Conservation (phyloP, 305 asterid genomes). For the Striga hermonthica region DNA sequence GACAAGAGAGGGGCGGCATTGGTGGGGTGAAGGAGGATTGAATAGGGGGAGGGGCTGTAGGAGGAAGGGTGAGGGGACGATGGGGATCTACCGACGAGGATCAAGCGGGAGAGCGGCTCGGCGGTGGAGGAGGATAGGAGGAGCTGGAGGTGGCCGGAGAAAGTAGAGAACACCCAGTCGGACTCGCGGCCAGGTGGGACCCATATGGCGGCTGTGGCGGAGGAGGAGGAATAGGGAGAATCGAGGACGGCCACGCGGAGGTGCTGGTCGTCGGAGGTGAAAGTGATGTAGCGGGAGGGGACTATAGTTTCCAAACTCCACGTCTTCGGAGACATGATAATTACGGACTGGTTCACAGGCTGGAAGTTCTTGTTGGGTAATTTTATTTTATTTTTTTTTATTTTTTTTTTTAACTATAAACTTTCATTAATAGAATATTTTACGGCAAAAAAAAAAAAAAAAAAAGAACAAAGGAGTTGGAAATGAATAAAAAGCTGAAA, state of each 20-base stretch:
- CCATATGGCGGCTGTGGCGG: constrained; percentile 54
- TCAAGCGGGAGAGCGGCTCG: constrained; percentile 64
- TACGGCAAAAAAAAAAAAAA: no score
- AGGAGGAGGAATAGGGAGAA: constrained; percentile 40
- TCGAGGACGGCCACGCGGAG: constrained; percentile 62
- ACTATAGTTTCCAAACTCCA: no score
- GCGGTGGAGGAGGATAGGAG: constrained; percentile 50
- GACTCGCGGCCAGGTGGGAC: constrained; percentile 75
- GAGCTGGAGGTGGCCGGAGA: constrained; percentile 79
- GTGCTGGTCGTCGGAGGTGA: no score
- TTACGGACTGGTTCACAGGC: no score
- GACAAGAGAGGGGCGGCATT: constrained; percentile 48
- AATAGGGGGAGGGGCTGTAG: constrained; percentile 28
- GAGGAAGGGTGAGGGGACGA: constrained; percentile 34
- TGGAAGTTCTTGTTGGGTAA: no score
- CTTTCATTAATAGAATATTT: no score
- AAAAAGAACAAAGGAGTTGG: no score
- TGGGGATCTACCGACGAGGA: constrained; percentile 47
- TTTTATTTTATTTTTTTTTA: no score
- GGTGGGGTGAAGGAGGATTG: constrained; percentile 32
- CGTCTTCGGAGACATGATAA: no score
- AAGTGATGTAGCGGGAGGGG: no score
- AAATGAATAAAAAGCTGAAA: no score
- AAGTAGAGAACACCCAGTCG: constrained; percentile 82
- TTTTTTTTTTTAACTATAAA: no score